These are phyloP conservation scores for Leptoxyphium fumago DNA, from an alignment of 2,329 filamentous ascomycete genomes.

Conservation along the genomic window DNA sequence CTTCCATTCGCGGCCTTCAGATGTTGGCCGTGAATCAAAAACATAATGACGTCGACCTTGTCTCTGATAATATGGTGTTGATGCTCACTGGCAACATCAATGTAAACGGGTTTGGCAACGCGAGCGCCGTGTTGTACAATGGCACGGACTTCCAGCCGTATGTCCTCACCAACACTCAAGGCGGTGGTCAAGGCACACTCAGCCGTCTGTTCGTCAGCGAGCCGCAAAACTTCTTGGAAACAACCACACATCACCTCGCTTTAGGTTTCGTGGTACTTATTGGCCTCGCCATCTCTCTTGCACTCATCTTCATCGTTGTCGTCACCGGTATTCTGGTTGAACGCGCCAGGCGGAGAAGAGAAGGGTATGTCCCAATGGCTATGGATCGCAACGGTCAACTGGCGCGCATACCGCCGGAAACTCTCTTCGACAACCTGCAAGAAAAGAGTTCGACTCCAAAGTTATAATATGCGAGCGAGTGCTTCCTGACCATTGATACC, in stretches of 20 bases:
- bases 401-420: slow-evolving; percentile 35
- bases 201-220: slow-evolving; percentile 73
- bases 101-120: slow-evolving; percentile 61
- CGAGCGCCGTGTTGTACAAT: slow-evolving; percentile 77
- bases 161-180: slow-evolving; percentile 53
- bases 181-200: slow-evolving; percentile 56
- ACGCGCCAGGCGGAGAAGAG: slow-evolving; percentile 58
- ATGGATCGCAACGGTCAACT: slow-evolving; percentile 39
- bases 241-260: slow-evolving; percentile 43
- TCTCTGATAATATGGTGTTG: slow-evolving; percentile 55
- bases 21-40: slow-evolving; percentile 56
- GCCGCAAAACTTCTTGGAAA: slow-evolving; percentile 51
- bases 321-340: slow-evolving; percentile 61
- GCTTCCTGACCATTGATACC: neutral
- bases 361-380: slow-evolving; percentile 68
- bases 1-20: slow-evolving; percentile 65
- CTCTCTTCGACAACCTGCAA: slow-evolving; percentile 18
- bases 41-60: slow-evolving; percentile 49
- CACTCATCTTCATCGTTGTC: slow-evolving; percentile 62
- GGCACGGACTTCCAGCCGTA: slow-evolving; percentile 67
- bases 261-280: slow-evolving; percentile 70
- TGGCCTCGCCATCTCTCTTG: slow-evolving; percentile 62
- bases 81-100: slow-evolving; percentile 74
- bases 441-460: slow-evolving; percentile 6
- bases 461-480: slow-evolving; percentile 1